phyloP scores from a whole-genome alignment of 2,329 filamentous ascomycete species.

The Pseudopithomyces chartarum region DNA sequence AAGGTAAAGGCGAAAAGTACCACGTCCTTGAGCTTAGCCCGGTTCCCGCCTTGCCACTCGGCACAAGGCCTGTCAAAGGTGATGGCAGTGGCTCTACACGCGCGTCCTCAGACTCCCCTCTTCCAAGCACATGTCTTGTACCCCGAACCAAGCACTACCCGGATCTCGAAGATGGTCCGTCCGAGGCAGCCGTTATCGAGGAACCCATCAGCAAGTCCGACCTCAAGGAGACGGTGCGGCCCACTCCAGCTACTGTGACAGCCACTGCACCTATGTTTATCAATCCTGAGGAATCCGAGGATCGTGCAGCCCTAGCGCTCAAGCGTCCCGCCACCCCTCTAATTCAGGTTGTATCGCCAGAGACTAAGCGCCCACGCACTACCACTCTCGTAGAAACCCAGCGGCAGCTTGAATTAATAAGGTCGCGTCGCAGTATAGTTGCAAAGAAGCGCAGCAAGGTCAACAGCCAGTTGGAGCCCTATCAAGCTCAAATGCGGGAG shows the following conservation, averaged over 20 bases:
- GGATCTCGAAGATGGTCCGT: neutral
- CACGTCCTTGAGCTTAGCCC: slow-evolving; percentile 20
- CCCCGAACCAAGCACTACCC: neutral
- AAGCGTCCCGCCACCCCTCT: neutral
- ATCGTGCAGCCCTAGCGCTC: neutral
- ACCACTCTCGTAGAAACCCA: slow-evolving; percentile 22
- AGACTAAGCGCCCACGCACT: slow-evolving; percentile 13
- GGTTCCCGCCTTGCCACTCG: slow-evolving; percentile 15
- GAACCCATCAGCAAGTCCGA: neutral
- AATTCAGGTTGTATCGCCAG: neutral
- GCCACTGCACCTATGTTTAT: neutral
- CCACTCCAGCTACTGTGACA: neutral
- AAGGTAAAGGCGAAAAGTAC: slow-evolving; percentile 5
- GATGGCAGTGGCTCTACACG: slow-evolving; percentile 15
- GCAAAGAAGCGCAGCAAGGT: slow-evolving; percentile 23
- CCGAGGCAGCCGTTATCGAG: neutral
- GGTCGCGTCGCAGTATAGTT: slow-evolving; percentile 18
- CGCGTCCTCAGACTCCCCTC: slow-evolving; percentile 9
- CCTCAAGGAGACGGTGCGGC: neutral
- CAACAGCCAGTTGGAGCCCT: slow-evolving; percentile 18
- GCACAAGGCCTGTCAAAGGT: slow-evolving; percentile 11
- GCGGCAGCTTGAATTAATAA: slow-evolving; percentile 19
- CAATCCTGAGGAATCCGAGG: neutral
- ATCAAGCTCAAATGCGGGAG: slow-evolving; percentile 24
- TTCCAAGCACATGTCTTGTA: neutral